Evolutionary conservation across 2,329 filamentous ascomycete genomes (phyloP).

Genomic region (Colletotrichum filicis): DNA sequence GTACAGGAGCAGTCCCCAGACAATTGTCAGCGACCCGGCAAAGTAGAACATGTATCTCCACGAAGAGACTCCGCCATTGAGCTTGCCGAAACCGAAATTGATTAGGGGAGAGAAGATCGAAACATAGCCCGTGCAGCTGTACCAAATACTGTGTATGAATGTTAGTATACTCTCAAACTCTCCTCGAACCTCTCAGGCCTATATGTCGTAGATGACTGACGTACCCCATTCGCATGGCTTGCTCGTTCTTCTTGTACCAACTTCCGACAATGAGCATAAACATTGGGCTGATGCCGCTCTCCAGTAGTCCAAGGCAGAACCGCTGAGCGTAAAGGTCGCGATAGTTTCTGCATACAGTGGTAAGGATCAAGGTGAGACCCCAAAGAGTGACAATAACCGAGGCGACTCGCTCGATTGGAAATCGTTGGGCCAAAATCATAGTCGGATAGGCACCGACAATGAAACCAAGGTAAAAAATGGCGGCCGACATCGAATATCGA

Average conservation of each 20-base stretch:
- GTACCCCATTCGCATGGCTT: conserved; percentile 43
- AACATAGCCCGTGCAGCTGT: conserved; percentile 50
- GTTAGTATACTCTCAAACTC: neutral
- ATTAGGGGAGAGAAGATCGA: conserved; percentile 47
- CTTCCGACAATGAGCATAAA: conserved; percentile 51
- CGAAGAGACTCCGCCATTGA: conserved; percentile 39
- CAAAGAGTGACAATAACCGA: conserved; percentile 43
- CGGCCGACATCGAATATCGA: conserved; percentile 44
- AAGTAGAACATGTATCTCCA: conserved; percentile 50
- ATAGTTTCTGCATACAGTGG: conserved; percentile 44
- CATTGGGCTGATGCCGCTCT: conserved; percentile 45
- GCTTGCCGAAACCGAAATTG: conserved; percentile 47
- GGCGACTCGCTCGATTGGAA: conserved; percentile 42
- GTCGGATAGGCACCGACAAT: conserved; percentile 45
- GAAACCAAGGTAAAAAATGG: conserved; percentile 48
- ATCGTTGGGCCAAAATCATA: conserved; percentile 43
- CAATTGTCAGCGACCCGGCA: conserved; percentile 43
- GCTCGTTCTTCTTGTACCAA: conserved; percentile 51
- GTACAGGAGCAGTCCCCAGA: conserved; percentile 40
- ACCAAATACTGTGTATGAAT: conserved; percentile 45
- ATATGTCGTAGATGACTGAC: neutral
- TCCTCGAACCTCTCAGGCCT: too few relatives aligned
- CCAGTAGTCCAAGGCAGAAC: conserved; percentile 51
- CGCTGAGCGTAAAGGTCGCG: conserved; percentile 46
- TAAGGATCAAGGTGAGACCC: conserved; percentile 44